A percentile compares a stretch with the other conserved stretches of the same genome.
Evolutionary conservation across 192 early-diverging fungal genomes (phyloP).

Genomic region (Coemansia erecta): DNA sequence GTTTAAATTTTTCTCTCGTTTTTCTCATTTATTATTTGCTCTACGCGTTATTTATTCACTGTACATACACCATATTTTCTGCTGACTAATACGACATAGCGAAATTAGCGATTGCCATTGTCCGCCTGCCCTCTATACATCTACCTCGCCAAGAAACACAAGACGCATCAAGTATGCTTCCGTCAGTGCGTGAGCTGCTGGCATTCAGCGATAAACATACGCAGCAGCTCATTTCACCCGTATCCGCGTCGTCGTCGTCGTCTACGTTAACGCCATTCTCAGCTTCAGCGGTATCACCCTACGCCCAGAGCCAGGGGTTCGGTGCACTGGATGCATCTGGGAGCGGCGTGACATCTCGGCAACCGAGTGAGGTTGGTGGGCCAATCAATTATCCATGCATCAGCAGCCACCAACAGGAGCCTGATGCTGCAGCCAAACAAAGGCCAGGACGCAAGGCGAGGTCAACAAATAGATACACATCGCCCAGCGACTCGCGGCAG

Average conservation of each 20-base stretch:
- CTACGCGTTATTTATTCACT: too few relatives aligned
- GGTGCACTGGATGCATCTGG: background rate
- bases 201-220: conserved; percentile 17
- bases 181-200: conserved; percentile 46
- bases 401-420: background rate
- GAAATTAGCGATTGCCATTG: background rate
- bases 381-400: conserved; percentile 5
- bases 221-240: background rate
- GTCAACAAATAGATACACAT: conserved; percentile 24
- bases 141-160: background rate
- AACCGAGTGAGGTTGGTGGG: background rate
- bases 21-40: conserved; percentile 5
- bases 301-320: too few relatives aligned
- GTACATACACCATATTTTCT: too few relatives aligned
- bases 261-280: too few relatives aligned
- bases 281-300: background rate
- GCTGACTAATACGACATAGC: background rate
- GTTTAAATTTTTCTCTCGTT: conserved; percentile 8
- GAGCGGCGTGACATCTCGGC: background rate
- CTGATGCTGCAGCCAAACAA: conserved; percentile 8
- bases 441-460: conserved; percentile 47
- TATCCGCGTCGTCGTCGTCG: too few relatives aligned
- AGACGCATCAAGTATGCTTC: conserved; percentile 34
- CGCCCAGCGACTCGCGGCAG: conserved; percentile 36
- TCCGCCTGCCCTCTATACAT: background rate